Evolutionary conservation across 2,329 filamentous ascomycete genomes (phyloP).

Genomic region (Arthrobotrys conoides): DNA sequence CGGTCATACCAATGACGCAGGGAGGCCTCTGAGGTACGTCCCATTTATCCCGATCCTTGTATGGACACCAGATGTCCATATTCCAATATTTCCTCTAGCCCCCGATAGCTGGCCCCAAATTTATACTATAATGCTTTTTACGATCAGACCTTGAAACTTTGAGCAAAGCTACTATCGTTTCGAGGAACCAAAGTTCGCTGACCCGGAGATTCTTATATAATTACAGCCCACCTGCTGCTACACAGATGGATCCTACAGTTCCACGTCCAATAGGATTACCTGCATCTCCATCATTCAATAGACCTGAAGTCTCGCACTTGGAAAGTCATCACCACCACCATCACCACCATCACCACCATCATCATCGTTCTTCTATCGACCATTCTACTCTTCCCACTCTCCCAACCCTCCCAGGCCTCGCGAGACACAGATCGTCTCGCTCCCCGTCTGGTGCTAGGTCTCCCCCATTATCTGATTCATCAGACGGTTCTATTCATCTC

Average conservation of each 20-base stretch:
- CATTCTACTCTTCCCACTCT: slow-evolving; percentile 51
- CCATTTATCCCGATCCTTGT: slow-evolving; percentile 52
- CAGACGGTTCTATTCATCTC: slow-evolving; percentile 50
- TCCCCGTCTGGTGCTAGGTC: slow-evolving; percentile 57
- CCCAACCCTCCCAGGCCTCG: slow-evolving; percentile 41
- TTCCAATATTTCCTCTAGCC: neutral
- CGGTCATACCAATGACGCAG: slow-evolving; percentile 56
- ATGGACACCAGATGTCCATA: neutral
- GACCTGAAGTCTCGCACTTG: slow-evolving; percentile 41
- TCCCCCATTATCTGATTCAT: slow-evolving; percentile 54
- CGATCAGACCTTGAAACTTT: slow-evolving; percentile 6
- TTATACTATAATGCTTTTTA: neutral
- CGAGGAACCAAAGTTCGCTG: slow-evolving; percentile 25
- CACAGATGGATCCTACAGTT: slow-evolving; percentile 59
- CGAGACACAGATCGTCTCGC: slow-evolving; percentile 57
- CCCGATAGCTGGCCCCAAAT: neutral
- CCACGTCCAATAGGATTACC: slow-evolving; percentile 58
- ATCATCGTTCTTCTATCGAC: slow-evolving; percentile 53
- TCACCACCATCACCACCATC: slow-evolving; percentile 28
- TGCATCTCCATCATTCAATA: slow-evolving; percentile 53
- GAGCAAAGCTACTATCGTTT: slow-evolving; percentile 1
- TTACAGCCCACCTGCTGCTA: slow-evolving; percentile 55
- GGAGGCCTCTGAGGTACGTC: slow-evolving; percentile 51
- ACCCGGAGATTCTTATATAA: slow-evolving; percentile 52
- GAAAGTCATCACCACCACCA: slow-evolving; percentile 34